Percentiles rank a stretch among this genome's conserved stretches.
These are phyloP conservation scores for Cytospora piceae DNA, from an alignment of 2,329 filamentous ascomycete species.

Conservation along the genomic window DNA sequence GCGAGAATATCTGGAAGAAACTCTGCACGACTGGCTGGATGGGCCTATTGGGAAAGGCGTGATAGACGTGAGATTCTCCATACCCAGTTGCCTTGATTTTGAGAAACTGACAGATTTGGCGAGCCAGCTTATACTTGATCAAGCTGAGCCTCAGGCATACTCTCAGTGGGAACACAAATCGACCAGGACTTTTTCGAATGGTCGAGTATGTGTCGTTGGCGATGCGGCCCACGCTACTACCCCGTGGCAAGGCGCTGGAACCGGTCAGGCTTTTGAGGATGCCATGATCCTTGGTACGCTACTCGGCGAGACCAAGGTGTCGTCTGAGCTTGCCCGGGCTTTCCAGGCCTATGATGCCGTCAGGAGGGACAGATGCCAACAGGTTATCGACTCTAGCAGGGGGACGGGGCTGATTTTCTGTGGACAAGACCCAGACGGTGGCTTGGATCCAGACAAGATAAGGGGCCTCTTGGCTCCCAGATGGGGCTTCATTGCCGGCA, in stretches of 20 bases:
- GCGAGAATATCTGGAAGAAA: conserved; percentile 20
- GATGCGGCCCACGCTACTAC: conserved; percentile 30
- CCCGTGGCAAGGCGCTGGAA: conserved; percentile 31
- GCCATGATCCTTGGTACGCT: conserved; percentile 27
- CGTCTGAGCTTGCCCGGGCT: conserved; percentile 20
- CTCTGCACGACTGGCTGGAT: conserved; percentile 21
- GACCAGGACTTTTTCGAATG: conserved; percentile 24
- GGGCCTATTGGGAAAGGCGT: conserved; percentile 24
- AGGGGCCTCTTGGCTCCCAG: conserved; percentile 18
- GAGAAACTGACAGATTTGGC: not conserved
- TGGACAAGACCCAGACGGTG: conserved; percentile 25
- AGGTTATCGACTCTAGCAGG: conserved; percentile 28
- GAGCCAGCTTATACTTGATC: conserved; percentile 29
- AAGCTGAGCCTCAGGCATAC: conserved; percentile 24
- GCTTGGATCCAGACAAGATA: conserved; percentile 28
- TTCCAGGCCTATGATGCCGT: conserved; percentile 25
- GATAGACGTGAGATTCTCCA: conserved; percentile 19
- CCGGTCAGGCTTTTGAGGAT: conserved; percentile 30
- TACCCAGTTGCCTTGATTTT: not conserved
- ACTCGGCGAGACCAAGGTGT: conserved; percentile 7
- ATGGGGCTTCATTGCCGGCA: conserved; percentile 26
- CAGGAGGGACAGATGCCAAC: conserved; percentile 23
- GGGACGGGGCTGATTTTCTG: conserved; percentile 29
- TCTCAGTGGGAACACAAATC: conserved; percentile 32
- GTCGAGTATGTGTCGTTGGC: conserved; percentile 24